These are phyloP conservation scores for Solanum medicagineum DNA, from an alignment of 257 asterid species.

Conservation along the genomic window DNA sequence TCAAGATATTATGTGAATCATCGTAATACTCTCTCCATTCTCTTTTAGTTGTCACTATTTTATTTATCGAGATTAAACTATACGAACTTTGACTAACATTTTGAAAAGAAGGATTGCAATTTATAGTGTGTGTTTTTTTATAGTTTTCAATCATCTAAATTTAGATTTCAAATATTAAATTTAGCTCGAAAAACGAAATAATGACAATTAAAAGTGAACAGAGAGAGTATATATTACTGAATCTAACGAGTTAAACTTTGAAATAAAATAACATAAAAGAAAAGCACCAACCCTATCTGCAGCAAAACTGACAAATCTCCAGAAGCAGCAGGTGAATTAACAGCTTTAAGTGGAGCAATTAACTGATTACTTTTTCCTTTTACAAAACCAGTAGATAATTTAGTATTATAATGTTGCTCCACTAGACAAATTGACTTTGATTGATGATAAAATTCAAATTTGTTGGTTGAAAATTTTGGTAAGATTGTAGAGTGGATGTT, in stretches of 20 bases:
- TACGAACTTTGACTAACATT: too few relatives aligned
- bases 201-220: too few relatives aligned
- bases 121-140: too few relatives aligned
- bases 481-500: neutral
- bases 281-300: slow-evolving; percentile 27
- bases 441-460: neutral
- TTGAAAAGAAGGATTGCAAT: too few relatives aligned
- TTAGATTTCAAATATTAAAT: too few relatives aligned
- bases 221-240: neutral
- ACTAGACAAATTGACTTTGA: neutral
- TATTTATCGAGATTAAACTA: too few relatives aligned
- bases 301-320: slow-evolving; percentile 33
- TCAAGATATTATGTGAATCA: neutral
- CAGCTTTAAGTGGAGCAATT: neutral
- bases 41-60: too few relatives aligned
- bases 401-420: neutral
- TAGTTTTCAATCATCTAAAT: too few relatives aligned
- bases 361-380: neutral
- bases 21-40: neutral
- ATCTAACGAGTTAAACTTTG: neutral
- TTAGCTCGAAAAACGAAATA: too few relatives aligned
- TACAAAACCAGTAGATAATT: neutral
- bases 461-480: neutral
- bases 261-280: neutral
- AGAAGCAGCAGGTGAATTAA: slow-evolving; percentile 8